phyloP scores from a whole-genome alignment of 2,329 filamentous ascomycete species.

The Cadophora sp. region DNA sequence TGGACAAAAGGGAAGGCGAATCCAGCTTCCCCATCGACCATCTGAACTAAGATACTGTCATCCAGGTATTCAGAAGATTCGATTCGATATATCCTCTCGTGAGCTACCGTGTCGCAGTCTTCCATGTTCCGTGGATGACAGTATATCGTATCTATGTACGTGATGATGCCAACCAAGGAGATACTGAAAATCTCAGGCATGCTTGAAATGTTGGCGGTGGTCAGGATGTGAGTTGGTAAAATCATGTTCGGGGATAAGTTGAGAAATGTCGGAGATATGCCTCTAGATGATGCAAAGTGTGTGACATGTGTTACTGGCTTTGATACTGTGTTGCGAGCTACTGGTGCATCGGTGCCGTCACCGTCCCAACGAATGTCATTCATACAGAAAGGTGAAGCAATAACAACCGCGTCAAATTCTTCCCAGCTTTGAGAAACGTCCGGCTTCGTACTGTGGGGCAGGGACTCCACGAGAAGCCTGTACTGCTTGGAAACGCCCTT shows the following conservation, averaged over 20 bases:
- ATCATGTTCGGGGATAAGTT: neutral
- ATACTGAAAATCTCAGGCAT: neutral
- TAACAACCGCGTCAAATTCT: constrained; percentile 5
- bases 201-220: neutral
- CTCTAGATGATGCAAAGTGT: neutral
- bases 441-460: neutral
- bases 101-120: neutral
- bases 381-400: neutral
- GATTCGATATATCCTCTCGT: neutral
- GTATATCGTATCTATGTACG: neutral
- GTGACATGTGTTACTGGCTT: too few relatives aligned
- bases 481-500: neutral
- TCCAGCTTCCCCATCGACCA: neutral
- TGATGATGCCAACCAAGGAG: neutral
- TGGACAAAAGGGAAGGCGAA: neutral
- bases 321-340: too few relatives aligned
- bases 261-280: neutral
- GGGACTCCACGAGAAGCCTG: neutral
- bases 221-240: neutral
- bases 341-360: neutral
- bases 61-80: neutral
- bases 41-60: neutral
- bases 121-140: neutral
- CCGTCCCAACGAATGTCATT: neutral
- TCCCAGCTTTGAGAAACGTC: neutral